A percentile compares a stretch with the other conserved stretches of the same genome.
These are phyloP conservation scores for Parastagonospora nodorum DNA, from an alignment of 2,329 filamentous ascomycete species.

Conservation along the genomic window DNA sequence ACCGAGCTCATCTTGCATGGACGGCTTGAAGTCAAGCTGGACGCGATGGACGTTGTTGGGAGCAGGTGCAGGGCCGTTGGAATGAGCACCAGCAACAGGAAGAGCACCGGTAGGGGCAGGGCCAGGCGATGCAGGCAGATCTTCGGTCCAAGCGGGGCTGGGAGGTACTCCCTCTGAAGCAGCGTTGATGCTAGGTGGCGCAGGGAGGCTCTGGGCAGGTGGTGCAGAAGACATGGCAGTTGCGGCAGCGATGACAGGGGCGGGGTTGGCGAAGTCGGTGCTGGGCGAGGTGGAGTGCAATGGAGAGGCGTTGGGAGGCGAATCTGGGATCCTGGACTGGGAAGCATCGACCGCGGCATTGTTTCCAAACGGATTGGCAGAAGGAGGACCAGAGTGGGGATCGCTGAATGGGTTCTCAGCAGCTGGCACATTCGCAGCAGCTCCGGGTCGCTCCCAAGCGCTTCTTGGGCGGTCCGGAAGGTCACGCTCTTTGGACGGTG, in stretches of 20 bases:
- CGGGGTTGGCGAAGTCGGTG: constrained; percentile 37
- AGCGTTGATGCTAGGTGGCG: constrained; percentile 59
- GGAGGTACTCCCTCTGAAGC: constrained; percentile 45
- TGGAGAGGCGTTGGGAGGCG: constrained; percentile 27
- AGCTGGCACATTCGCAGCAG: constrained; percentile 39
- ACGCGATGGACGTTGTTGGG: constrained; percentile 81
- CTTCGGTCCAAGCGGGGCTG: constrained; percentile 67
- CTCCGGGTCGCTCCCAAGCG: constrained; percentile 48
- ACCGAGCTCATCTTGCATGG: constrained; percentile 88
- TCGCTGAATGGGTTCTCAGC: constrained; percentile 73
- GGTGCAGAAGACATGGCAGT: constrained; percentile 36
- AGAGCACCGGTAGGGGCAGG: constrained; percentile 47
- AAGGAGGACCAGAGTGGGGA: constrained; percentile 43
- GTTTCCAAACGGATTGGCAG: constrained; percentile 62
- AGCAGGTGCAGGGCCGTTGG: constrained; percentile 59
- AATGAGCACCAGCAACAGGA: constrained; percentile 64
- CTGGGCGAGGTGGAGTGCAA: constrained; percentile 30
- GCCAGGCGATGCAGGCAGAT: constrained; percentile 59
- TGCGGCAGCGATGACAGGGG: constrained; percentile 49
- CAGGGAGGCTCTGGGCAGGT: constrained; percentile 16
- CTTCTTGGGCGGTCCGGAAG: constrained; percentile 32
- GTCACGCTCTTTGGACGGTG: constrained; percentile 23
- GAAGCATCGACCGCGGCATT: constrained; percentile 45
- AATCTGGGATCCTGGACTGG: constrained; percentile 31
- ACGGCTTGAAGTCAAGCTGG: constrained; percentile 91